phyloP scores from a whole-genome alignment of 768 basidiomycete genomes.

The Paxillus involutus region DNA sequence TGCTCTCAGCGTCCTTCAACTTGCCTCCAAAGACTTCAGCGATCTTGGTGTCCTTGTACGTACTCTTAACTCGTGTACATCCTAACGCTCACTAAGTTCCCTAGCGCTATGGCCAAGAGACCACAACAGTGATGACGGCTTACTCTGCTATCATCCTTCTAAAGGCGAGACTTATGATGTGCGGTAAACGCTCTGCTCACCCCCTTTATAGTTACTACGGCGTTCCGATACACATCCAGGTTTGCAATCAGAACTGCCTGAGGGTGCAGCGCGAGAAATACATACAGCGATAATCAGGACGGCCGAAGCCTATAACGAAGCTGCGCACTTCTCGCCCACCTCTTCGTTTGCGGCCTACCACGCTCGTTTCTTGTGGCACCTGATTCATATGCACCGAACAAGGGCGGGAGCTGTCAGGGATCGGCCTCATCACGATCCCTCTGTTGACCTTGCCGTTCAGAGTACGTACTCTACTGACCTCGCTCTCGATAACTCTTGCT shows the following conservation, averaged over 20 bases:
- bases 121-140: constrained; percentile 82
- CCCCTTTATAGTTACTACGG: constrained; percentile 57
- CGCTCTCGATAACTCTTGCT: constrained; percentile 3
- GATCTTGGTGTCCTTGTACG: constrained; percentile 72
- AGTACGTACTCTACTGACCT: constrained; percentile 33
- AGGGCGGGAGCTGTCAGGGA: constrained; percentile 42
- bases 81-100: constrained; percentile 2
- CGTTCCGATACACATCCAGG: constrained; percentile 56
- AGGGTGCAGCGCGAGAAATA: constrained; percentile 63
- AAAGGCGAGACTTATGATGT: constrained; percentile 46
- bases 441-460: constrained; percentile 58
- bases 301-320: constrained; percentile 77
- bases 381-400: constrained; percentile 61
- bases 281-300: constrained; percentile 64
- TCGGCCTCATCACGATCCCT: constrained; percentile 38
- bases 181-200: constrained; percentile 1
- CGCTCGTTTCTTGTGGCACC: constrained; percentile 72
- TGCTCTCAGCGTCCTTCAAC: constrained; percentile 67
- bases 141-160: constrained; percentile 82
- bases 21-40: constrained; percentile 73
- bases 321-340: constrained; percentile 58
- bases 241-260: constrained; percentile 58
- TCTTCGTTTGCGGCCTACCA: constrained; percentile 74
- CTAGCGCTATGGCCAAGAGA: constrained; percentile 84
- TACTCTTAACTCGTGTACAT: constrained; percentile 27